These are phyloP conservation scores for Phoma sp. DNA, from an alignment of 2,329 filamentous ascomycete genomes.

Conservation along the genomic window DNA sequence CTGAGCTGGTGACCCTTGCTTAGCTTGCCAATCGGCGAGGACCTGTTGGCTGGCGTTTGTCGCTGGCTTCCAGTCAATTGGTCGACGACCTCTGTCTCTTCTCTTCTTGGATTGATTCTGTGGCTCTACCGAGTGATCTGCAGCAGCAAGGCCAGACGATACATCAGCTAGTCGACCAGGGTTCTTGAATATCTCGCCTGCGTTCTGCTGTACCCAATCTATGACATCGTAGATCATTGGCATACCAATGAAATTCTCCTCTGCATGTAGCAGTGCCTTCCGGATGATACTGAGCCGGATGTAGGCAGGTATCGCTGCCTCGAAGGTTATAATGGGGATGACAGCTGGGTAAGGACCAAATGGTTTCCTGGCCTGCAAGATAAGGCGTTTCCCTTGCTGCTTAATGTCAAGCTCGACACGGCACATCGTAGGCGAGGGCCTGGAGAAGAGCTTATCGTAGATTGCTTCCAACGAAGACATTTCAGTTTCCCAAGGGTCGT, in stretches of 20 bases:
- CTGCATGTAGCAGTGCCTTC: constrained; percentile 74
- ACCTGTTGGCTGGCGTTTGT: constrained; percentile 65
- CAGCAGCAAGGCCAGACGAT: constrained; percentile 73
- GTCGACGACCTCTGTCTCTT: constrained; percentile 50
- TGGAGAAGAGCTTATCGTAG: constrained; percentile 69
- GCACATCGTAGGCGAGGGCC: constrained; percentile 69
- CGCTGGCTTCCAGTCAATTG: constrained; percentile 70
- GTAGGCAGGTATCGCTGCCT: constrained; percentile 79
- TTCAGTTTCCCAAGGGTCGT: constrained; percentile 83
- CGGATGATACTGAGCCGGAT: constrained; percentile 89
- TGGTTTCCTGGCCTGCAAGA: constrained; percentile 73
- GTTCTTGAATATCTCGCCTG: constrained; percentile 81
- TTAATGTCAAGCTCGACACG: constrained; percentile 70
- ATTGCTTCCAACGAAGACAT: constrained; percentile 84
- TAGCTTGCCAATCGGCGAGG: constrained; percentile 69
- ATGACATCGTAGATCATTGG: constrained; percentile 90
- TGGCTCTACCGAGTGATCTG: constrained; percentile 42
- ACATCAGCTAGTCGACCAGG: constrained; percentile 87
- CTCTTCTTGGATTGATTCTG: constrained; percentile 23
- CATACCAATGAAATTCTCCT: constrained; percentile 76
- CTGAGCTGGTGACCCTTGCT: constrained; percentile 70
- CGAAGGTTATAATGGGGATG: constrained; percentile 73
- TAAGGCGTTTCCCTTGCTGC: constrained; percentile 54
- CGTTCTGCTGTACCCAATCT: constrained; percentile 89
- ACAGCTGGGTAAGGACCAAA: constrained; percentile 73